Evolutionary conservation across 176 grass and related monocot genomes (phyloP).

Genomic region (Cymbopogon citratus): DNA sequence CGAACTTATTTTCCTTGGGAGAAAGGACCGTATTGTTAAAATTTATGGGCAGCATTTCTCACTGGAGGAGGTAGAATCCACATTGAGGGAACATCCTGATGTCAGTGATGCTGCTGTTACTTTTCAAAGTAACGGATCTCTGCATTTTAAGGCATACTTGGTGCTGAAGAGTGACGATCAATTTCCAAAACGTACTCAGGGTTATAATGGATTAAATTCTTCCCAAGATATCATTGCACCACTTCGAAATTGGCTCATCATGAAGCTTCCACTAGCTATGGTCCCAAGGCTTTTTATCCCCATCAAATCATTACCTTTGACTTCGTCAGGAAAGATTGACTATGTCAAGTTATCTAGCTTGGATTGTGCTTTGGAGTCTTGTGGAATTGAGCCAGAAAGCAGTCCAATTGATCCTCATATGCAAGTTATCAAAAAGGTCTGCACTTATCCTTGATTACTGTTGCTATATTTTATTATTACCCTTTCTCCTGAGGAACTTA

Average conservation of each 20-base stretch:
- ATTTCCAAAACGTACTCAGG: not conserved
- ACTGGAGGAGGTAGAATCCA: constrained; percentile 76
- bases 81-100: constrained; percentile 67
- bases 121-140: constrained; percentile 35
- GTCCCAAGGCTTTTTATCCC: constrained; percentile 54
- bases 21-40: constrained; percentile 78
- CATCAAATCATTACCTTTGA: constrained; percentile 56
- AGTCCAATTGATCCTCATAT: constrained; percentile 36
- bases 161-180: constrained; percentile 36
- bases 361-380: constrained; percentile 13
- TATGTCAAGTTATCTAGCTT: constrained; percentile 56
- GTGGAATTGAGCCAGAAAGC: constrained; percentile 28
- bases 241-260: constrained; percentile 65
- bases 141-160: constrained; percentile 66
- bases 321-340: constrained; percentile 78
- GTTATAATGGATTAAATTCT: constrained; percentile 1
- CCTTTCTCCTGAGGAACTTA: not conserved
- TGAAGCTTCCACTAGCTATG: constrained; percentile 66
- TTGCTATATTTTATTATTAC: constrained; percentile 1
- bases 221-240: constrained; percentile 43
- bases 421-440: constrained; percentile 67
- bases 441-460: constrained; percentile 19
- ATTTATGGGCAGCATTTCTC: constrained; percentile 75
- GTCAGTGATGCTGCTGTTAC: constrained; percentile 61
- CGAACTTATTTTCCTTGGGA: constrained; percentile 74